phyloP scores from a whole-genome alignment of 495 filamentous ascomycete species.

The Trichoderma asperelloides region DNA sequence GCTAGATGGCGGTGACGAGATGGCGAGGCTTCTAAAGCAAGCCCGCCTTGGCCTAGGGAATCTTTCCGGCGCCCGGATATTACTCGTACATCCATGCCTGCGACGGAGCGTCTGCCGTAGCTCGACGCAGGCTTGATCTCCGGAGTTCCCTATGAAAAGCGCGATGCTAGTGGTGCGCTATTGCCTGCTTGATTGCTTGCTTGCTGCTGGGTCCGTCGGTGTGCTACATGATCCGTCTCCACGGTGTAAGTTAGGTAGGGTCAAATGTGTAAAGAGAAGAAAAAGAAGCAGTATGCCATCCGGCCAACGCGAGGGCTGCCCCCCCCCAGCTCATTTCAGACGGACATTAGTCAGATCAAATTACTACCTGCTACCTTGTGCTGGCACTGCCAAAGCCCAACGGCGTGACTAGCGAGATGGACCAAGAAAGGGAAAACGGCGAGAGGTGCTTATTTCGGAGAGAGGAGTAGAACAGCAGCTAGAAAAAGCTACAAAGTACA shows the following conservation, averaged over 20 bases:
- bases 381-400: too few species aligned
- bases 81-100: not conserved
- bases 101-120: not conserved
- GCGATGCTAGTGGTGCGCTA: not conserved
- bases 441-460: not conserved
- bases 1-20: not conserved
- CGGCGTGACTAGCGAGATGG: too few species aligned
- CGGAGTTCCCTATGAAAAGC: not conserved
- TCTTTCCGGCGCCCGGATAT: not conserved
- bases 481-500: not conserved
- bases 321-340: too few species aligned
- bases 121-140: not conserved
- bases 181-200: not conserved
- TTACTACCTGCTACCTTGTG: too few species aligned
- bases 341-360: not conserved
- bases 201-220: not conserved
- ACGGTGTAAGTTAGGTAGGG: not conserved
- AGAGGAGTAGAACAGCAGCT: too few species aligned
- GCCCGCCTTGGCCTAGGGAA: not conserved
- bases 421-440: too few species aligned
- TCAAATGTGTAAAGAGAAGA: not conserved
- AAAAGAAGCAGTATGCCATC: not conserved
- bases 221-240: not conserved
- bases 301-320: too few species aligned
- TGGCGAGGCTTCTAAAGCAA: constrained; percentile 1